These are phyloP conservation scores for Chenopodium album DNA, from an alignment of 148 eudicot genomes.

Conservation along the genomic window DNA sequence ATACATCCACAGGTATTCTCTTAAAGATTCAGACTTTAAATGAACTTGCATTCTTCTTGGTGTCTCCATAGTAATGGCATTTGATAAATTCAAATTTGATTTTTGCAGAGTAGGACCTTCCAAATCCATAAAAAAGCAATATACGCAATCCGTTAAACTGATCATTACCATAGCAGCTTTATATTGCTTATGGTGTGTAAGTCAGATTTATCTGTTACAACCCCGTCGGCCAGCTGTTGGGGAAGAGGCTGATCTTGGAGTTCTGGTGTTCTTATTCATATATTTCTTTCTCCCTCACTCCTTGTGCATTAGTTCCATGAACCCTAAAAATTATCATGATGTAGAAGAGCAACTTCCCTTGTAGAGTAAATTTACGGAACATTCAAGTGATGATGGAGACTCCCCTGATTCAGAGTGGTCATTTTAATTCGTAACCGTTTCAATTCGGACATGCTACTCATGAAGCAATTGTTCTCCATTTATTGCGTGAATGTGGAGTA, in stretches of 20 bases:
- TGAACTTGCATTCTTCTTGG: no score
- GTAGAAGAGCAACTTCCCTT: conserved; percentile 46
- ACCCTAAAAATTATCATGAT: conserved; percentile 40
- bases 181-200: conserved; percentile 86
- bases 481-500: no score
- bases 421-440: no score
- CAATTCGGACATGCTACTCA: no score
- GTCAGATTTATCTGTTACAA: conserved; percentile 70
- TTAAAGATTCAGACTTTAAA: no score
- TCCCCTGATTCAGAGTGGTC: no score
- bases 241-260: conserved; percentile 97
- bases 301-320: conserved; percentile 78
- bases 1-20: conserved; percentile 66
- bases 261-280: conserved; percentile 62
- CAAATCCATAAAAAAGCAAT: conserved; percentile 41
- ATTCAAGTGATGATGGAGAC: no score
- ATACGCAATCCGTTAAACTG: conserved; percentile 51
- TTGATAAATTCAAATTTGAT: not conserved
- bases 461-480: no score
- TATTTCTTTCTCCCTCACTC: conserved; percentile 75
- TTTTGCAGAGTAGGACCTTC: conserved; percentile 54
- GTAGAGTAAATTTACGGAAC: conserved; percentile 3
- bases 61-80: not conserved
- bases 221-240: conserved; percentile 89
- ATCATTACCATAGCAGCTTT: conserved; percentile 44